These are phyloP conservation scores for Phialophora verrucosa DNA, from an alignment of 2,329 filamentous ascomycete genomes.

Conservation along the genomic window DNA sequence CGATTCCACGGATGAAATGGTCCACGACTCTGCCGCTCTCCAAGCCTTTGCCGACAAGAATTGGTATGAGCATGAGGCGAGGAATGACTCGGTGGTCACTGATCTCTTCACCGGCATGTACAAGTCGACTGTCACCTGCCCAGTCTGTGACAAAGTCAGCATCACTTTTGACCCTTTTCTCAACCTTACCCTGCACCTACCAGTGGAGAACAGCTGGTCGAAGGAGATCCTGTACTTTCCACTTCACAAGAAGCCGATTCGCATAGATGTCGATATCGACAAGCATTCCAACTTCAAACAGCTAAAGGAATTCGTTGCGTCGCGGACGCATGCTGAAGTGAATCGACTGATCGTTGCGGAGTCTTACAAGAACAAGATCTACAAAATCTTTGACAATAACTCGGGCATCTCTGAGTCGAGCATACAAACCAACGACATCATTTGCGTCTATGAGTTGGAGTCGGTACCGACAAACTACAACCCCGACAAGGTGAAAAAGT, in stretches of 20 bases:
- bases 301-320: conserved; percentile 59
- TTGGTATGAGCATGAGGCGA: conserved; percentile 87
- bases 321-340: conserved; percentile 58
- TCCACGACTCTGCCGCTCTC: conserved; percentile 79
- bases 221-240: conserved; percentile 79
- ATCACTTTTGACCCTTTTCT: conserved; percentile 99
- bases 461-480: conserved; percentile 78
- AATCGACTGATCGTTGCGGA: conserved; percentile 77
- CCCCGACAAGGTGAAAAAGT: conserved; percentile 58
- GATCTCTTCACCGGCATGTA: conserved; percentile 98
- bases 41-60: conserved; percentile 84
- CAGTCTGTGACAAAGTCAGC: conserved; percentile 89
- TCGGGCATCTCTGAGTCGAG: conserved; percentile 70
- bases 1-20: conserved; percentile 95
- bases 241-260: conserved; percentile 71
- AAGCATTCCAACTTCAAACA: conserved; percentile 65
- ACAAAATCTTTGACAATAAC: conserved; percentile 79
- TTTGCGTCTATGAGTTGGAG: conserved; percentile 79
- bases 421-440: conserved; percentile 67
- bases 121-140: conserved; percentile 95
- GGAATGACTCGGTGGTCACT: conserved; percentile 93
- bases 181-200: conserved; percentile 87
- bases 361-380: conserved; percentile 82
- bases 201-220: conserved; percentile 81
- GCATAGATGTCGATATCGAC: conserved; percentile 78